Evolutionary conservation across 148 eudicot genomes (phyloP).

Genomic region (Chenopodium formosanum): DNA sequence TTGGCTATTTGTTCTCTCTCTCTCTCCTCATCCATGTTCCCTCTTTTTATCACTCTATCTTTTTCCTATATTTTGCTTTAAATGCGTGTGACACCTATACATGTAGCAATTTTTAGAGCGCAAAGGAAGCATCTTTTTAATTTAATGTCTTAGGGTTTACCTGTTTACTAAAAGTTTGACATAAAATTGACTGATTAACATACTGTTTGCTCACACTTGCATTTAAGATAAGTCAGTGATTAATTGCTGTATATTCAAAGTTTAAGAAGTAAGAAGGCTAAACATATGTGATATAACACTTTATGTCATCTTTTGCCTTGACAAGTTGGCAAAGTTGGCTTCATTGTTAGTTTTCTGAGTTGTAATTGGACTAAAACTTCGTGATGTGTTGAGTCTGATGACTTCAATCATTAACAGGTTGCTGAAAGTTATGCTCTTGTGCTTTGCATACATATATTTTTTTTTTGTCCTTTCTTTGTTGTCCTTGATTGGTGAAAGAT

Average conservation of each 20-base stretch:
- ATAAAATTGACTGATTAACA: background rate
- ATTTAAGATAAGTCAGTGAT: background rate
- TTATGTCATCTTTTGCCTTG: background rate
- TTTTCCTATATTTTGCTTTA: too few species aligned
- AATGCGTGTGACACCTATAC: too few species aligned
- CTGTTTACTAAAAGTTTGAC: background rate
- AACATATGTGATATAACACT: background rate
- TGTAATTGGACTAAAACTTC: background rate
- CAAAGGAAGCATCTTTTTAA: background rate
- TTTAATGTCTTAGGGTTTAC: background rate
- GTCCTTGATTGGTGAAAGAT: constrained; percentile 71
- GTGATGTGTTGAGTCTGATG: too few species aligned
- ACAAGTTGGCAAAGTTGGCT: background rate
- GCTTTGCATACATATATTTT: background rate
- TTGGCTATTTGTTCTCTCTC: too few species aligned
- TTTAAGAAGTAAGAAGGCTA: background rate
- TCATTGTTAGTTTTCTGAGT: background rate
- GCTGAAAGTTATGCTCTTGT: constrained; percentile 10
- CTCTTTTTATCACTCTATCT: too few species aligned
- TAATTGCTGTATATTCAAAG: background rate
- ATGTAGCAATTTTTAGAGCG: too few species aligned
- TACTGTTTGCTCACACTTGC: background rate
- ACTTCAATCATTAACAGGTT: background rate
- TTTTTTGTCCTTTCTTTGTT: background rate
- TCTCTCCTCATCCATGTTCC: too few species aligned